Base-by-base conservation (phyloP, 805 yeast species). In the Barnettozyma botsteinii region DNA sequence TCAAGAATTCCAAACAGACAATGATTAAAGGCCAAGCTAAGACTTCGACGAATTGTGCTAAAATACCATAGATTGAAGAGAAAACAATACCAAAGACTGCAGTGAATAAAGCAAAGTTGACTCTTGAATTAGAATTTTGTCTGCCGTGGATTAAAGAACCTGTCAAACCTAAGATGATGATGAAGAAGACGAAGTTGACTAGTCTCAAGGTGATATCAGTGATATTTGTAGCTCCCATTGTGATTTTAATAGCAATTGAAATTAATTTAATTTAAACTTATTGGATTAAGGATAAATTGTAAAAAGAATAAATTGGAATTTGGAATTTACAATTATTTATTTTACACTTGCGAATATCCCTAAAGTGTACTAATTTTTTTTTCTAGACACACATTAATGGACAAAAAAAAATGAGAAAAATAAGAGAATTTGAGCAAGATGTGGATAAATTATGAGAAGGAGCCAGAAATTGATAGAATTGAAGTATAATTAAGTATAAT, bases 11-110 rank as follows among this genome's bases (percentile, higher is more conserved):
- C 59, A 86, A 69, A 41, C 69, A 54, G 44, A 82, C 78, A 60
- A 86, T 64, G 52, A 89, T 63, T 37, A 85, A 64, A 52, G 98
- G 98, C 83, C 94, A 85, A 31, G 95, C 95, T 47, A 91, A 72
- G 55, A 79, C 79, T 45, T 79, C 77, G 51, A 86, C 57, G 55
- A 93, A 79, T 69, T 75, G 78, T 29, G 97, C 96, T 38, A 75
- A 61, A 25, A 81, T 52, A 45, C 95, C 95, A 61, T 85, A 87
- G 55, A 93, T 60, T 25, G 86, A 72, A 33, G 93, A 85, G 41
- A 91, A 78, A 47, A 87, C 73, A 22, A 93, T 52, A 51, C 86
- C 96, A 65, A 84, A 93, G 28, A 91, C 86, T 31, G 94, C 79
- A 28, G 96, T 79, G 61, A 93, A 93, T 43, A 93, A 77, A 49